Base-by-base conservation (phyloP, 768 basidiomycete species). In the Epithele typhae region DNA sequence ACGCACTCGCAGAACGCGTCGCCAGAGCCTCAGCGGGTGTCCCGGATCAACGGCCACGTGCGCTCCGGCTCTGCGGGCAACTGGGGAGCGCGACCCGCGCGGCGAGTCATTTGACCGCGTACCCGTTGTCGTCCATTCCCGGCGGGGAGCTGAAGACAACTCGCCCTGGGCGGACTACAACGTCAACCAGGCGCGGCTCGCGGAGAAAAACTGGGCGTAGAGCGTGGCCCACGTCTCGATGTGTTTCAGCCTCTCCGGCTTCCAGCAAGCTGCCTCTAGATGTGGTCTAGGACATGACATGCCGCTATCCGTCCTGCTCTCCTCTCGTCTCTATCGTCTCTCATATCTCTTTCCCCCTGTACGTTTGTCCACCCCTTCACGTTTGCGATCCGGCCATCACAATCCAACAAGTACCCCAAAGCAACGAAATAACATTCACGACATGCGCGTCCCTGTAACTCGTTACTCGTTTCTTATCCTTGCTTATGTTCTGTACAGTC, bases 11-110 rank as follows among this genome's bases (percentile, higher is more conserved):
- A 11, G 63, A 56, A 49, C 56, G 27, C 59, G 48, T 49, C 72
- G 69, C 34, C 72, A 66, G 41, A 76, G 71, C 52, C 68, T 58
- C 64, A 68, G 36, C 62, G 46, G 40, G 54, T 70, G 17, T 45
- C 60, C 17, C 78, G 85, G 46, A 68, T 70, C 23, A 79, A 72
- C 45, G 82, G 84, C 30, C 87, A 90, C 59, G 78, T 79, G 49
- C 82, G 87, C 51, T 79, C 85, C 36, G 87, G 87, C 37, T 89
- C 87, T 62, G 84, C 83, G 22, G 86, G 86, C 25, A 89, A 87
- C 61, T 89, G 87, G 87, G 82, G 72, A 35, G 67, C 57, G 71
- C 85, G 55, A 61, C 78, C 22, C 75, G 70, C 61, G 76, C 35
- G 8, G 18, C 67, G 58, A 74, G 73, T 59, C 60, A 78, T 32